These are phyloP conservation scores for Umbilicaria muhlenbergii DNA, from an alignment of 495 filamentous ascomycete species.

Conservation along the genomic window DNA sequence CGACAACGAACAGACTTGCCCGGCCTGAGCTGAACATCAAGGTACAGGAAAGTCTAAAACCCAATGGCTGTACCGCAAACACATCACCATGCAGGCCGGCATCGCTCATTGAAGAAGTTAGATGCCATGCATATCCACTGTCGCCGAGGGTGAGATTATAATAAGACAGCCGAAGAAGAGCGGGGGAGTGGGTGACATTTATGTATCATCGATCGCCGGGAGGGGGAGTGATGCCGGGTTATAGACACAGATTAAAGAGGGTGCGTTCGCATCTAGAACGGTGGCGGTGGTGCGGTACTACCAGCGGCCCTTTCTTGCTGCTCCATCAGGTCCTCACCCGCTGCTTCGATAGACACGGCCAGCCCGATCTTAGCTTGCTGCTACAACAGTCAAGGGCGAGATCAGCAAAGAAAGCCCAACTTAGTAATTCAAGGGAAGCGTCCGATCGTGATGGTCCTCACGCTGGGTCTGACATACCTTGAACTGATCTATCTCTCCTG, in stretches of 20 bases:
- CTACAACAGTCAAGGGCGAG: constrained; percentile 27
- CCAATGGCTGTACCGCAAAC: too few species aligned
- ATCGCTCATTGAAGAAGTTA: neutral
- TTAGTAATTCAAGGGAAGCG: neutral
- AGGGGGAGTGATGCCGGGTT: too few species aligned
- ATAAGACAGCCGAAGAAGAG: neutral
- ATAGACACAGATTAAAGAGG: too few species aligned
- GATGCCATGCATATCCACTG: neutral
- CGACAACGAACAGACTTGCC: too few species aligned
- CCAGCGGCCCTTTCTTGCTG: constrained; percentile 57
- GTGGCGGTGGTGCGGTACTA: constrained; percentile 13
- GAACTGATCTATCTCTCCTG: constrained; percentile 90
- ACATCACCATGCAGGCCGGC: neutral
- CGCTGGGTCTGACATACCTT: constrained; percentile 48
- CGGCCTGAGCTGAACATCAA: too few species aligned
- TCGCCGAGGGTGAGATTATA: neutral
- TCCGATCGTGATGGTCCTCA: neutral
- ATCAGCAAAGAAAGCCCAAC: constrained; percentile 7
- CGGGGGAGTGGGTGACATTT: too few species aligned
- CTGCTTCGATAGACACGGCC: constrained; percentile 84
- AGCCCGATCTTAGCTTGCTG: constrained; percentile 90
- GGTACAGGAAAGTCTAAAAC: too few species aligned
- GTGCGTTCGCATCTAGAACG: constrained; percentile 6
- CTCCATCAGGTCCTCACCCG: constrained; percentile 79
- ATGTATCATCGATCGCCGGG: too few species aligned